Percentiles rank a stretch among this genome's conserved stretches.
Conservation (phyloP, 495 filamentous ascomycete species). For the Copromyces sp. region DNA sequence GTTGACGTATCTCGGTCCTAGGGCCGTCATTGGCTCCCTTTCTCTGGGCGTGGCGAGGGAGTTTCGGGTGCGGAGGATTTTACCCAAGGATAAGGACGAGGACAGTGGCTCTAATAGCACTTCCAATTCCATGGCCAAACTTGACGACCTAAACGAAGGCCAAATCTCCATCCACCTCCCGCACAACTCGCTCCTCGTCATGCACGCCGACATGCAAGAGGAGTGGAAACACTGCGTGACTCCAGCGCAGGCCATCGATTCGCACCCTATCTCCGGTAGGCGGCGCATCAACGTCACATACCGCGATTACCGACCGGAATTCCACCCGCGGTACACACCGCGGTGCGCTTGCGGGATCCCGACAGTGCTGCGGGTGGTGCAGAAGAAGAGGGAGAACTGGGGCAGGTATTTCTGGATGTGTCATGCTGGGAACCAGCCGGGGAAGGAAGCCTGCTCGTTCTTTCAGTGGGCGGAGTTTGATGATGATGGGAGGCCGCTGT, state of each 20-base stretch:
- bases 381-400: conserved; percentile 59
- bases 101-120: conserved; percentile 18
- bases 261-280: conserved; percentile 71
- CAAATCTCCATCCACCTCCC: conserved; percentile 87
- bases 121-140: conserved; percentile 4
- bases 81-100: conserved; percentile 44
- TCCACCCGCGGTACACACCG: conserved; percentile 63
- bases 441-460: conserved; percentile 65
- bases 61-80: conserved; percentile 72
- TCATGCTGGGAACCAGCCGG: conserved; percentile 63
- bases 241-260: conserved; percentile 62
- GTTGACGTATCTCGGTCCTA: conserved; percentile 84
- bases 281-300: conserved; percentile 89
- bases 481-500: conserved; percentile 70
- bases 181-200: conserved; percentile 85
- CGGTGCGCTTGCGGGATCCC: conserved; percentile 57
- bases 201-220: conserved; percentile 90
- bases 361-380: conserved; percentile 66
- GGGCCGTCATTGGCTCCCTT: conserved; percentile 77
- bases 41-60: conserved; percentile 83
- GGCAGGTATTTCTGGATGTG: conserved; percentile 96
- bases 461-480: conserved; percentile 90
- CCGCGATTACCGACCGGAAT: conserved; percentile 65
- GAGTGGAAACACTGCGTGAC: conserved; percentile 72
- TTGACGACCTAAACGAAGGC: conserved; percentile 50